phyloP scores from a whole-genome alignment of 352 stramenopile genomes.

The Globisporangium emineosum region DNA sequence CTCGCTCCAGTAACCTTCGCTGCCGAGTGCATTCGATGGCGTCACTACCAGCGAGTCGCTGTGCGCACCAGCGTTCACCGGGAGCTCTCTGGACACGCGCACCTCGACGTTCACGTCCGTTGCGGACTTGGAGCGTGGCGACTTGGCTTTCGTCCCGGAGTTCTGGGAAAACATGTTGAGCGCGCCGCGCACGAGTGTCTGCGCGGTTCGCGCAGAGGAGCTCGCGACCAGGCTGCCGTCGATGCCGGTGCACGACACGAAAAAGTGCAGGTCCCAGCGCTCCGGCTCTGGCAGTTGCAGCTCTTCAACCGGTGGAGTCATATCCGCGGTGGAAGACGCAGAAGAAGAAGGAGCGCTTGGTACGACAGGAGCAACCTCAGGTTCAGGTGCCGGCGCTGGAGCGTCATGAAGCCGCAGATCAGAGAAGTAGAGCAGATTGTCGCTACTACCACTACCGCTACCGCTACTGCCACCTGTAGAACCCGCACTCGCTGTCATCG shows the following conservation, averaged over 20 bases:
- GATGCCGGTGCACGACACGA: constrained; percentile 60
- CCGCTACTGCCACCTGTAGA: neutral
- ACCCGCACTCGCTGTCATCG: constrained; percentile 13
- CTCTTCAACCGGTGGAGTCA: neutral
- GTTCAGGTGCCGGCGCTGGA: neutral
- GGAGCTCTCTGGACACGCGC: constrained; percentile 49
- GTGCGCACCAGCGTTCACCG: constrained; percentile 3
- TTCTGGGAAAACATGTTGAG: constrained; percentile 65
- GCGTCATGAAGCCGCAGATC: constrained; percentile 16
- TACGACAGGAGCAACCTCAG: neutral
- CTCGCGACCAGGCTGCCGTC: constrained; percentile 50
- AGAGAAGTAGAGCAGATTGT: constrained; percentile 12
- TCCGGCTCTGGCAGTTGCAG: constrained; percentile 10
- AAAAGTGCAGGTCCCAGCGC: constrained; percentile 53
- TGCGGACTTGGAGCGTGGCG: constrained; percentile 40
- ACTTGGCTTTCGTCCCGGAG: constrained; percentile 29
- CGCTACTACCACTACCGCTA: neutral
- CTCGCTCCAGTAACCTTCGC: constrained; percentile 73
- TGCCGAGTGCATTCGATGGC: constrained; percentile 27
- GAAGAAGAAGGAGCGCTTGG: neutral
- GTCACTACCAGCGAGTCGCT: neutral
- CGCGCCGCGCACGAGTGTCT: constrained; percentile 72
- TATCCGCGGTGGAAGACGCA: too few species aligned
- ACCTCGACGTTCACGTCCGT: constrained; percentile 75
- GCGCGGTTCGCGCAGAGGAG: constrained; percentile 48